Percentiles rank a stretch among this genome's conserved stretches.
Conservation (phyloP, 345 rosid species). For the Ailanthus altissimus region DNA sequence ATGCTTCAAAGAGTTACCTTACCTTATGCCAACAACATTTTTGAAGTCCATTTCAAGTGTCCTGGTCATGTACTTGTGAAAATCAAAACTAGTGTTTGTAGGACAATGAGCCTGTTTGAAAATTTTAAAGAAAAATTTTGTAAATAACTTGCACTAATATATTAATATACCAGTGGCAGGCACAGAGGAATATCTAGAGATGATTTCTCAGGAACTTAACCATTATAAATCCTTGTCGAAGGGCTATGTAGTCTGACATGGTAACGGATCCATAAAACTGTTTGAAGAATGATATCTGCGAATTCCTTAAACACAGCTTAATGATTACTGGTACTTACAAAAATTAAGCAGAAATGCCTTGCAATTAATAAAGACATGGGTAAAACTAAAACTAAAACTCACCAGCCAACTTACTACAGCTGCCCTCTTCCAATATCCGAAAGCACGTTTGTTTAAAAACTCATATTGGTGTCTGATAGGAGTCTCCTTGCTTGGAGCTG, state of each 20-base stretch:
- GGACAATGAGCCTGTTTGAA: constrained; percentile 50
- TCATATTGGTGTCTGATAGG: constrained; percentile 30
- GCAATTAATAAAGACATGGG: not conserved
- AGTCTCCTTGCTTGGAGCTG: constrained; percentile 23
- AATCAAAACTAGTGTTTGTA: constrained; percentile 38
- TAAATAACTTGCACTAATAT: not conserved
- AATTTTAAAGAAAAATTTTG: not conserved
- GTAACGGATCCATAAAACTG: constrained; percentile 83
- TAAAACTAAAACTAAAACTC: constrained; percentile 26
- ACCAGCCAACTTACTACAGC: constrained; percentile 75
- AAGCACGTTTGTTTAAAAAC: constrained; percentile 42
- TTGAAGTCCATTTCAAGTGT: constrained; percentile 64
- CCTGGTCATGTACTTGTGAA: constrained; percentile 68
- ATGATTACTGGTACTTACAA: not conserved
- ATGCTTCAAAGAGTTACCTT: constrained; percentile 40
- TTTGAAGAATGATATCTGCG: constrained; percentile 79
- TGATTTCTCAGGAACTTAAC: constrained; percentile 34
- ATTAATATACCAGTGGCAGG: too few relatives aligned
- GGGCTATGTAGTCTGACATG: constrained; percentile 67
- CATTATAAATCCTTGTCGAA: constrained; percentile 74
- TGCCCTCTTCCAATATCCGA: constrained; percentile 66
- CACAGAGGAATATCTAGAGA: not conserved
- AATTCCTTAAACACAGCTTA: constrained; percentile 7
- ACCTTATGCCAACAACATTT: constrained; percentile 80
- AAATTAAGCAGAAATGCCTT: not conserved